Conservation (phyloP, 2,329 filamentous ascomycete genomes). For the Zelopaecilomyces penicillatus region DNA sequence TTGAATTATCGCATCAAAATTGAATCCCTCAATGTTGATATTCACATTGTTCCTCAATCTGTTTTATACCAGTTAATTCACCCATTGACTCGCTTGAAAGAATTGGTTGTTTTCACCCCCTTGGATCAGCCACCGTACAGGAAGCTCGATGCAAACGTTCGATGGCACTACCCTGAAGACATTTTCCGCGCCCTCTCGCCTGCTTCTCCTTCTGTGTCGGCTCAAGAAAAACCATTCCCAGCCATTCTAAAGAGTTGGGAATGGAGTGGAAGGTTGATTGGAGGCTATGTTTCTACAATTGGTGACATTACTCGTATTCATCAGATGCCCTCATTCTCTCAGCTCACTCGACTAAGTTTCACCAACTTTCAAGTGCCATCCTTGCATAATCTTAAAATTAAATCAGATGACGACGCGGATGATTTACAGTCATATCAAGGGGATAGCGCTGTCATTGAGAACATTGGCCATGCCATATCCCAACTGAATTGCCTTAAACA, state of each 20-base stretch:
- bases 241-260: constrained; percentile 46
- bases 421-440: constrained; percentile 26
- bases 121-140: constrained; percentile 61
- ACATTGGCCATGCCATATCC: constrained; percentile 24
- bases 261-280: constrained; percentile 50
- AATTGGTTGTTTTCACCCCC: constrained; percentile 64
- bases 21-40: constrained; percentile 60
- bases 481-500: constrained; percentile 55
- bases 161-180: constrained; percentile 60
- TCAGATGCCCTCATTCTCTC: constrained; percentile 44
- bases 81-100: constrained; percentile 56
- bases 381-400: constrained; percentile 29
- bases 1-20: constrained; percentile 66
- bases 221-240: constrained; percentile 22
- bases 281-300: constrained; percentile 35
- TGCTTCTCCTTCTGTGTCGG: constrained; percentile 32
- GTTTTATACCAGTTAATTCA: constrained; percentile 46
- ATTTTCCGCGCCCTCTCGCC: constrained; percentile 58
- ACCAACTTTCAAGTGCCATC: constrained; percentile 56
- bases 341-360: constrained; percentile 48
- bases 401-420: constrained; percentile 20
- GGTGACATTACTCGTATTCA: constrained; percentile 47
- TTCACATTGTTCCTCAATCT: constrained; percentile 48
- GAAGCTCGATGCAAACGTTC: constrained; percentile 43
- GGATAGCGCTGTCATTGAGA: constrained; percentile 34